Conservation (phyloP, 352 stramenopile species). For the Paralagenidium karlingii region DNA sequence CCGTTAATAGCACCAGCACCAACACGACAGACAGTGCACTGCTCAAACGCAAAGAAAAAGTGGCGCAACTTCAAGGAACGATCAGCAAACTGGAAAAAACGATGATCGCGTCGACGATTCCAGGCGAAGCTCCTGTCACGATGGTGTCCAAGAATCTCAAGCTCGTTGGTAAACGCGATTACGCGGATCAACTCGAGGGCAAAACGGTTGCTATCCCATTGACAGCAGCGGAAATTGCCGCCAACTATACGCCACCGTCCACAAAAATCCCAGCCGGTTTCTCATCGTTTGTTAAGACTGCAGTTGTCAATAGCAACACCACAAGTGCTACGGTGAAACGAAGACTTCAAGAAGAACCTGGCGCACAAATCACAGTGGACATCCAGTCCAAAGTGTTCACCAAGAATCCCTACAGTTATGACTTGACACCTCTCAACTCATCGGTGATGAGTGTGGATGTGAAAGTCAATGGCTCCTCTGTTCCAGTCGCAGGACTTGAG, state of each 20-base stretch:
- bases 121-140: conserved; percentile 32
- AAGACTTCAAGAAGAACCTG: background rate
- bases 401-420: conserved; percentile 53
- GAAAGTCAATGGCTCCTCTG: conserved; percentile 13
- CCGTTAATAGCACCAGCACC: too few species aligned
- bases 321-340: too few species aligned
- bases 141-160: conserved; percentile 54
- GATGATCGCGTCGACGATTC: conserved; percentile 23
- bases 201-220: conserved; percentile 18
- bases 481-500: conserved; percentile 17
- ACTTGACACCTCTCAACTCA: conserved; percentile 29
- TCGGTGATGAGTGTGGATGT: conserved; percentile 50
- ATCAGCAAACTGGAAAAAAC: conserved; percentile 35
- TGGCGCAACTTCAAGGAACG: conserved; percentile 23
- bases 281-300: conserved; percentile 14
- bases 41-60: conserved; percentile 16
- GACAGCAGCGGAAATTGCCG: conserved; percentile 21
- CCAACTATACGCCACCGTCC: conserved; percentile 34
- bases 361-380: conserved; percentile 19
- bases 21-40: too few species aligned
- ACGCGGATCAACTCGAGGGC: conserved; percentile 26
- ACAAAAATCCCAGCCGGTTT: conserved; percentile 36
- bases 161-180: conserved; percentile 28
- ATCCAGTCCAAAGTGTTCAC: conserved; percentile 49
- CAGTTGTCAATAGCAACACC: conserved; percentile 4